phyloP scores from a whole-genome alignment of 2,329 filamentous ascomycete genomes.

The Verticillium longisporum region DNA sequence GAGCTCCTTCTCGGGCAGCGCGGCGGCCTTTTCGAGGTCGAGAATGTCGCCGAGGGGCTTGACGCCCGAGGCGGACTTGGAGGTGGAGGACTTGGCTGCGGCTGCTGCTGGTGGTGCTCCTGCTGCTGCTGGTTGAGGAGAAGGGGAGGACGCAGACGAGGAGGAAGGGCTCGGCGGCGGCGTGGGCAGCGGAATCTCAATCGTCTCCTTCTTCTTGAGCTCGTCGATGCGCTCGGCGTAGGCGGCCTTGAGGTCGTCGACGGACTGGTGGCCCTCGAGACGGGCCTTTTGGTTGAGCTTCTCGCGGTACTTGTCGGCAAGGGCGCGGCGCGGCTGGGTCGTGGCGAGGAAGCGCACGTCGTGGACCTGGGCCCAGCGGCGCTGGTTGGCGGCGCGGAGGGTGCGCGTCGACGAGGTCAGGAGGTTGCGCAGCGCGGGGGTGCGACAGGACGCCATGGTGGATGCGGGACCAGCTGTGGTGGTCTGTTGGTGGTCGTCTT shows the following conservation, averaged over 20 bases:
- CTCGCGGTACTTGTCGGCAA: conserved; percentile 78
- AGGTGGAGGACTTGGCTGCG: too few relatives aligned
- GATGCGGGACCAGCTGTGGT: background rate
- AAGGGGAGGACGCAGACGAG: too few relatives aligned
- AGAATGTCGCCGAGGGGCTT: conserved; percentile 50
- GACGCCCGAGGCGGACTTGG: conserved; percentile 23
- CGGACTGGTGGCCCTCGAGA: conserved; percentile 60
- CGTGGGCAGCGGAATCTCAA: conserved; percentile 21
- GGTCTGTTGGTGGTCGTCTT: too few relatives aligned
- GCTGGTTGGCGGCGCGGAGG: conserved; percentile 45
- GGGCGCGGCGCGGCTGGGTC: conserved; percentile 57
- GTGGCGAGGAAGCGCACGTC: conserved; percentile 87
- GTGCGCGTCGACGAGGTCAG: conserved; percentile 22
- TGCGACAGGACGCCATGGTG: conserved; percentile 43
- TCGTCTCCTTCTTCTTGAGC: conserved; percentile 50
- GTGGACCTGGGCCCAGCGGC: conserved; percentile 85
- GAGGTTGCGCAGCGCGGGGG: conserved; percentile 41
- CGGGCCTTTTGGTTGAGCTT: conserved; percentile 81
- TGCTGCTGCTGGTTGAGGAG: conserved; percentile 15
- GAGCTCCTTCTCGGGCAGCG: conserved; percentile 73
- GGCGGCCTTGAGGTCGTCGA: conserved; percentile 70
- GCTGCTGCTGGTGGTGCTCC: too few relatives aligned
- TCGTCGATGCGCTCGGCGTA: conserved; percentile 79
- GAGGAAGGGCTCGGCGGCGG: conserved; percentile 10
- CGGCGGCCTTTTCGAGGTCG: conserved; percentile 69